Base-by-base conservation (phyloP, 164 flowering plant species). In the Paratinospora sagittata region DNA sequence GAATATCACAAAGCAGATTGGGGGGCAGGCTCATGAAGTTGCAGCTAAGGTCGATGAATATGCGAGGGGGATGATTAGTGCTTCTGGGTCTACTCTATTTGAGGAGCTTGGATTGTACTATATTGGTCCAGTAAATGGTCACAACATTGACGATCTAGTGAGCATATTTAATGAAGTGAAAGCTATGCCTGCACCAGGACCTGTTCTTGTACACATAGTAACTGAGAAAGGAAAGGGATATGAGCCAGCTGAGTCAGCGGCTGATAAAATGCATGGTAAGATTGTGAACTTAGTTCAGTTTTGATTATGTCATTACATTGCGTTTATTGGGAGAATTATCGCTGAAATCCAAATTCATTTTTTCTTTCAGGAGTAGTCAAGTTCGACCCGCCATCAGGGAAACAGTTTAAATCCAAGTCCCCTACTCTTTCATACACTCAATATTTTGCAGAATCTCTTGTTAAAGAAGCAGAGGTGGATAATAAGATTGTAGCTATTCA, bases 201-300 rank as follows among this genome's bases (percentile, higher is more conserved):
- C 97, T 45, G 95, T 94, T 73, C 80, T 94, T 27, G 88, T 94
- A 73, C 98, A 94, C 70, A 80, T 92, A 24, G 84, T 90, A 37
- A 94, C 97, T 0, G 98, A 94, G 77, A 94, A 94, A 79, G 97
- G 98, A 39, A 92, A 89, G 71, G 98, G 97, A 3, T 94, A 90
- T 75, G 87, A 96, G 6, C 95, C 93, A 14, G 98, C 98, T 0
- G 95, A 90, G 82, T 86, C 83, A 10, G 97, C 97, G 34, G 82
- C 88, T n/a, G 98, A 91, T 76, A 91, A 77, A 81, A 89, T 89
- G 95, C 98, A 90, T 76, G 98, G 98, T 90, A n/a, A 81, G 84
- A 67, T 33, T 23, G 6, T 7, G 70, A 24, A 41, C 30, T 6
- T 10, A 13, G 27, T 30, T 10, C 26, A 34, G 33, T 57, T 69